Evolutionary conservation across 2,329 filamentous ascomycete genomes (phyloP).

Genomic region (Neofusicoccum parvum): DNA sequence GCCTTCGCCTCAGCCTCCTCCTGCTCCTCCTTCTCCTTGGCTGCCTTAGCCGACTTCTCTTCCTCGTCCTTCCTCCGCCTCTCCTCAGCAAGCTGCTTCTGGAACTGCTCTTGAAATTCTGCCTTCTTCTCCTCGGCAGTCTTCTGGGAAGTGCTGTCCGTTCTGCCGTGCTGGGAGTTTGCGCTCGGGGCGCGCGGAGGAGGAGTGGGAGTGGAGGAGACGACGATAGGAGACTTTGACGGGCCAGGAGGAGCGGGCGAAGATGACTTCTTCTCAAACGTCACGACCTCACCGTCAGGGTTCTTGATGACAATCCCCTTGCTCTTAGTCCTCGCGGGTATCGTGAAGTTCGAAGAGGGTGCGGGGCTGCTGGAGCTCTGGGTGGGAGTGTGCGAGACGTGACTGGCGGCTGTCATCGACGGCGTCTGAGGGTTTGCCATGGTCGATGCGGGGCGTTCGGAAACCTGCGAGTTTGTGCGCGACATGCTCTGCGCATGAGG

Average conservation of each 20-base stretch:
- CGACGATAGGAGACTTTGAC: constrained; percentile 63
- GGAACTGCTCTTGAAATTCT: constrained; percentile 70
- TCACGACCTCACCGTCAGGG: constrained; percentile 73
- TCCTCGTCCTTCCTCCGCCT: constrained; percentile 47
- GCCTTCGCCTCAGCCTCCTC: constrained; percentile 53
- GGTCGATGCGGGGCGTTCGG: constrained; percentile 64
- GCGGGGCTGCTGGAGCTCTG: constrained; percentile 61
- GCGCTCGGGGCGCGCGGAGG: constrained; percentile 74
- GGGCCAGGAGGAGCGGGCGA: constrained; percentile 56
- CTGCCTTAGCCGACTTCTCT: constrained; percentile 43
- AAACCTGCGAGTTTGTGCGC: constrained; percentile 60
- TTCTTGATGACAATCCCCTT: constrained; percentile 84
- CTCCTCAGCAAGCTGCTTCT: constrained; percentile 46
- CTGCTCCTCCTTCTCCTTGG: constrained; percentile 47
- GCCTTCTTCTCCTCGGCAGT: constrained; percentile 71
- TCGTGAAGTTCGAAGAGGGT: constrained; percentile 64
- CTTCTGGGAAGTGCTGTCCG: constrained; percentile 72
- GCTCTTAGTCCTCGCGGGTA: constrained; percentile 65
- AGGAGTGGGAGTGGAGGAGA: constrained; percentile 71
- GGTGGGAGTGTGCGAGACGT: constrained; percentile 55
- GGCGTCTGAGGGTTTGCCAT: constrained; percentile 63
- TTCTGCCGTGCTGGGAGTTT: constrained; percentile 66
- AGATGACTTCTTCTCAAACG: constrained; percentile 54
- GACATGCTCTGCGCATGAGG: constrained; percentile 73
- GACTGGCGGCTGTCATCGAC: constrained; percentile 44